Base-by-base conservation (phyloP, 805 yeast genomes). In the Sugiyamaella marilandica region DNA sequence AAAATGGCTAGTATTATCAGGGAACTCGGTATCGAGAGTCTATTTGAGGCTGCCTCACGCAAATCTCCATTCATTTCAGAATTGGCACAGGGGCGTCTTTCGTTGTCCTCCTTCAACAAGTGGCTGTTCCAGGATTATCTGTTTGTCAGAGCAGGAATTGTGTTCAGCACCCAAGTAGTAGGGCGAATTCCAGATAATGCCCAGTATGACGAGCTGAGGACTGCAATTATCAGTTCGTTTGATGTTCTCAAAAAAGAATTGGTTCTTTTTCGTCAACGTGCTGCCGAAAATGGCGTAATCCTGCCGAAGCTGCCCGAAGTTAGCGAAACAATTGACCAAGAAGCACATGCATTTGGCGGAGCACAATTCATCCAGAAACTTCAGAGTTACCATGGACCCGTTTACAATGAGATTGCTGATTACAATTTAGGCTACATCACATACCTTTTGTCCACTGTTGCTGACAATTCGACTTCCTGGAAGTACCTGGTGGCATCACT, bases 61-160 rank as follows among this genome's bases (percentile, higher is more conserved):
- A 5, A 39, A 21, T 39, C 43, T 10, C 14, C 24, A 13, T 39
- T 39, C 19, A 39, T 39, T 16, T 39, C 43, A 39, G 16, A 13
- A 5, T 19, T 39, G 19, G 16, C 43, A 5, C 24, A 39, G 9
- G 43, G 43, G 16, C 14, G 19, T 14, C 21, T 39, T 4, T 11
- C 14, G 13, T 10, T 39, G 24, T 11, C 11, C 13, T 21, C 14
- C 13, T 49, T 49, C 47, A 49, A 49, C 36, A 49, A 29, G n/a
- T 49, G 52, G 52, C 41, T 49, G 16, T 49, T 29, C 34, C 52
- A 49, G 29, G 52, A 49, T 41, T 49, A 49, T 41, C 36, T 49
- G 33, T 49, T 32, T 49, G 52, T 49, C 9, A 26, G 52, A 10
- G 16, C 37, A 13, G 34, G 48, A 13, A 26, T 49, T 33, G 47